Base-by-base conservation (phyloP, 78 protist species). In the Ministeria vibrans region DNA sequence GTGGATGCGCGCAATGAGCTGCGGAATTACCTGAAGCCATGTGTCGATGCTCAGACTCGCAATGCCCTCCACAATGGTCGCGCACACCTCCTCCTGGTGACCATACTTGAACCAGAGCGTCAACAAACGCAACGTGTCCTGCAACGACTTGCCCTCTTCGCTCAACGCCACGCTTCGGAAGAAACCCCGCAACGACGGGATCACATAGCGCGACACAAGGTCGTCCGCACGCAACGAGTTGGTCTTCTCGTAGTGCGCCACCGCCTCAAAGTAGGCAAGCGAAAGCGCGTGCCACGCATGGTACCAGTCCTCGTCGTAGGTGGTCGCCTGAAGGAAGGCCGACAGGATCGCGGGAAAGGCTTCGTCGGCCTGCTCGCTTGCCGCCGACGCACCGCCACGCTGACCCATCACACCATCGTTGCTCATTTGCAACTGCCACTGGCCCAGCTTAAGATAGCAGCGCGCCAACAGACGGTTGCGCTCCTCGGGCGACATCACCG, bases 271-370 rank as follows among this genome's bases (percentile, higher is more conserved):
- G 83, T 96, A 91, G 46, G 83, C 76, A 28, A 92, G 43, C 36
- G 99, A 98, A 91, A 90, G 95, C 43, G 87, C 66, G 87, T 95
- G 99, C 99, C 99, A 96, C 27, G 96, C 99, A 63, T 87, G 84
- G 89, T 95, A 95, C 95, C 97, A 92, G 32, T 64, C 38, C 28
- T 82, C 83, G 76, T 30, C 84, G 5, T 46, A 22, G 32, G 3
- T 49, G 11, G 78, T 53, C 23, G 84, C 84, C 61, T 22, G 36
- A 32, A 1, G 28, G 32, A n/a, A 69, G 38, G 84, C 2, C 59
- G n/a, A 51, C n/a, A 80, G 53, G 2, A 80, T 72, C 23, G 1
- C 13, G 42, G 61, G 28, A 53, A 69, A 51, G 73, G 39, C 15
- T 36, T 7, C 55, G 62, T 81, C 74, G 36, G 71, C 71, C 72